A percentile compares a stretch with the other conserved stretches of the same genome.
Conservation (phyloP, 176 grass and related monocot genomes). For the maize (Zea mays) region Zm-B73-REFERENCE-NAM-5.0 NC_050103.1:167833501-167834000, state of each 20-base stretch:
- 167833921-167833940: constrained; percentile 34
- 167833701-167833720: constrained; percentile 22
- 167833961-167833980: constrained; percentile 34
- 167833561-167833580: not conserved
- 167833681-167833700: constrained; percentile 27
- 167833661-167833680: not conserved
- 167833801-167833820: constrained; percentile 18
- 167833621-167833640: not conserved
- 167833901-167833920: constrained; percentile 21
- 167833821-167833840: constrained; percentile 2
- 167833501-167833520: not conserved
- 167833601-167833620: not conserved
- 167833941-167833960: not conserved
- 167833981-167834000: constrained; percentile 14
- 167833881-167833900: constrained; percentile 25
- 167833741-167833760: no score
- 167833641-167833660: not conserved
- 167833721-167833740: no score
- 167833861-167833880: not conserved
- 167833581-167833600: not conserved
- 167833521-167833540: not conserved
- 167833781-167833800: constrained; percentile 13
- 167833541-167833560: not conserved
- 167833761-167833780: constrained; percentile 33
- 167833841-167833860: constrained; percentile 2